phyloP scores from a whole-genome alignment of 805 yeast genomes.

The Wickerhamomyces chambardii region DNA sequence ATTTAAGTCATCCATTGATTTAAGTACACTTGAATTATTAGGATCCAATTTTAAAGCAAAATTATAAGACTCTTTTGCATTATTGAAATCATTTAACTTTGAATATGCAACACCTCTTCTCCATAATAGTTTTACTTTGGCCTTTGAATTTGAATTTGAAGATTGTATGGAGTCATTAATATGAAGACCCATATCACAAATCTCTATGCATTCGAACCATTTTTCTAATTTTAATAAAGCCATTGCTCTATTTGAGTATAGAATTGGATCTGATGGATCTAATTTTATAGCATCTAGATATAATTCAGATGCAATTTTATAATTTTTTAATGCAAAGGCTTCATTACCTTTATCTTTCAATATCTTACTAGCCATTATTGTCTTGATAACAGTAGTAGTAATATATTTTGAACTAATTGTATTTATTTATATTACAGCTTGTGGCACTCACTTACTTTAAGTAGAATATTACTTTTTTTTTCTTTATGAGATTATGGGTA shows the following conservation, averaged over 20 bases:
- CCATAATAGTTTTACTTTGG: slow-evolving; percentile 39
- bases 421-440: too few species aligned
- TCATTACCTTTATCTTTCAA: slow-evolving; percentile 42
- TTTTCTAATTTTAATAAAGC: slow-evolving; percentile 44
- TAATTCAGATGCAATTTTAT: slow-evolving; percentile 36
- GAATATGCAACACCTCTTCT: slow-evolving; percentile 36
- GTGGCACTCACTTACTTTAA: too few species aligned
- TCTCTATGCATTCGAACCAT: slow-evolving; percentile 38
- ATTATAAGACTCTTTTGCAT: slow-evolving; percentile 22
- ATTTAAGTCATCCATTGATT: slow-evolving; percentile 23
- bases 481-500: too few species aligned
- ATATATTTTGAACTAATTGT: too few species aligned
- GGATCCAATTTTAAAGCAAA: slow-evolving; percentile 33
- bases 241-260: slow-evolving; percentile 64
- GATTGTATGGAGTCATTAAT: slow-evolving; percentile 1
- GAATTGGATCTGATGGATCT: slow-evolving; percentile 41
- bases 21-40: slow-evolving; percentile 25
- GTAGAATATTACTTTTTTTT: too few species aligned
- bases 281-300: slow-evolving; percentile 48
- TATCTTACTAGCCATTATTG: too few species aligned
- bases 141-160: slow-evolving; percentile 18
- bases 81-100: slow-evolving; percentile 15
- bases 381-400: too few species aligned
- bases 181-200: slow-evolving; percentile 40
- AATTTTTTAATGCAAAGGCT: slow-evolving; percentile 37